Base-by-base conservation (phyloP, 306 rosid species). In the Purshia tridentata region DNA sequence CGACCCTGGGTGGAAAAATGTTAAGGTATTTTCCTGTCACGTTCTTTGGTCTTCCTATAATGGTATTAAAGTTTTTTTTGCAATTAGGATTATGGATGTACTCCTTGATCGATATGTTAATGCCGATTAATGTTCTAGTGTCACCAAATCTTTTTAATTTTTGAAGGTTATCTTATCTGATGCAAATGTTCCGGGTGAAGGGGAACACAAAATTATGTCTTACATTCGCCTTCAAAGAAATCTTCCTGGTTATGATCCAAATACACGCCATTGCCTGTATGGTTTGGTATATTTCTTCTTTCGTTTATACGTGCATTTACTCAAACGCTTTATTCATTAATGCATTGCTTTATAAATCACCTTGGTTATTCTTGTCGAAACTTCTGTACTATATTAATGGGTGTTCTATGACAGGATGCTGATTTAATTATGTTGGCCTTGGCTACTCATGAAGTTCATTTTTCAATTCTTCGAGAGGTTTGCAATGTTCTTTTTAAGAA, bases 101-200 rank as follows among this genome's bases (percentile, higher is more conserved):
- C 6, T 10, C 39, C 18, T 56, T 59, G 61, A 55, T 62, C 46
- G 48, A 46, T 37, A 63, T 67, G 40, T 51, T 42, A 8, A 22
- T 67, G 29, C 40, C 22, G 59, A 65, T 71, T 59, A 59, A 61
- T 58, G 14, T 73, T 74, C 74, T 74, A 67, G 45, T 51, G 8
- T 63, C 45, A 39, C 16, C 8, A 29, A 23, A 0, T 23, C 20
- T 62, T 65, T 29, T 60, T 67, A 46, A 45, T 44, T 6, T 66
- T 69, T 77, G 79, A 80, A 94, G 99, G 99, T 94, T 68, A 87
- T 95, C 82, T 97, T 91, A 65, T 95, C 98, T 57, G 99, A 95
- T 88, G 99, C 99, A 60, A 95, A 95, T 88, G 99, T 95, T 72
- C 99, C 99, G 12, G 99, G 99, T 41, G 99, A 95, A 83, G 99